These are phyloP conservation scores for Paxillus ammoniavirescens DNA, from an alignment of 768 basidiomycete species.

Conservation along the genomic window DNA sequence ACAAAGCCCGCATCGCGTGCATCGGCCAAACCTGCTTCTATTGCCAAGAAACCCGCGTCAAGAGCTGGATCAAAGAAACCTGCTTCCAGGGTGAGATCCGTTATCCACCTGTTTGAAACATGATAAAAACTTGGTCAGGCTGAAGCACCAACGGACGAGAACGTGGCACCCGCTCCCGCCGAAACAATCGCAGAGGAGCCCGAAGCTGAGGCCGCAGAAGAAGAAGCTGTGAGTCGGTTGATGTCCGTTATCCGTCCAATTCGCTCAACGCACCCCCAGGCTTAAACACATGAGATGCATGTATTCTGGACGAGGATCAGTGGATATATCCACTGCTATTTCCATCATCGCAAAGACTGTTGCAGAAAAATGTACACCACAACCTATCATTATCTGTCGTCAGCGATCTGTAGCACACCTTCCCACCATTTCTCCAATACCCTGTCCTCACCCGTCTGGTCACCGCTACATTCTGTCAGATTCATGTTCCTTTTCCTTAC, in stretches of 20 bases:
- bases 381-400: conserved; percentile 33
- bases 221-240: conserved; percentile 22
- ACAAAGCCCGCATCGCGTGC: conserved; percentile 40
- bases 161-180: conserved; percentile 37
- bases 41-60: conserved; percentile 52
- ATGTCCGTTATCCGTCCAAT: conserved; percentile 1
- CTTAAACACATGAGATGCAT: conserved; percentile 17
- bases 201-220: conserved; percentile 42
- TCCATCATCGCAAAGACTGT: conserved; percentile 11
- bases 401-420: conserved; percentile 26
- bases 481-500: conserved; percentile 7
- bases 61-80: conserved; percentile 63
- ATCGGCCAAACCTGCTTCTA: conserved; percentile 44
- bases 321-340: conserved; percentile 14
- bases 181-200: conserved; percentile 58
- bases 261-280: conserved; percentile 8
- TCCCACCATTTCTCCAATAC: conserved; percentile 13
- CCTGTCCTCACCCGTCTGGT: conserved; percentile 6
- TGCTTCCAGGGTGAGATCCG: conserved; percentile 56
- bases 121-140: conserved; percentile 19
- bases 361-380: conserved; percentile 34
- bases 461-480: conserved; percentile 18
- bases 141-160: conserved; percentile 37
- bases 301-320: conserved; percentile 6
- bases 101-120: not conserved